These are phyloP conservation scores for Fimicolochytrium jonesii DNA, from an alignment of 192 early-diverging fungal species.

Conservation along the genomic window DNA sequence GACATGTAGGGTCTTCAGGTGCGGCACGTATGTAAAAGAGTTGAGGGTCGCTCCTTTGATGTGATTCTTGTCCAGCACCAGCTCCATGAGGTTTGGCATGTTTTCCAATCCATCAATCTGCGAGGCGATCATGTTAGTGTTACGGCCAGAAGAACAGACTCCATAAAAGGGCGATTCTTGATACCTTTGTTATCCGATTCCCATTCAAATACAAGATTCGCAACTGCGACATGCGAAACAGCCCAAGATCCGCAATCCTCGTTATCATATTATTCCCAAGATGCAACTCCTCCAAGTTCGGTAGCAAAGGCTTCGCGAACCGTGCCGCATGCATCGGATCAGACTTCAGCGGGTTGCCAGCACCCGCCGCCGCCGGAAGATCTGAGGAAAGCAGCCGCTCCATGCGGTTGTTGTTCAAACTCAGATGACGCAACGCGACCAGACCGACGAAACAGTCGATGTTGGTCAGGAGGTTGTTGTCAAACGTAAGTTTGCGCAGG, in stretches of 20 bases:
- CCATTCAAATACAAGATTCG: slow-evolving; percentile 50
- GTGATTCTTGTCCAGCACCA: slow-evolving; percentile 60
- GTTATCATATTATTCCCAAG: slow-evolving; percentile 50
- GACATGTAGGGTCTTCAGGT: slow-evolving; percentile 53
- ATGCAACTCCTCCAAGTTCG: slow-evolving; percentile 54
- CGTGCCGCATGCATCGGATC: background rate
- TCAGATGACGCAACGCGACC: slow-evolving; percentile 38
- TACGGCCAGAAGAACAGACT: too few relatives aligned
- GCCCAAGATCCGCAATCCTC: slow-evolving; percentile 49
- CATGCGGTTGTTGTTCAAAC: slow-evolving; percentile 51
- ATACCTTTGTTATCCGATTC: slow-evolving; percentile 51
- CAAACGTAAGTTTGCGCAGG: slow-evolving; percentile 53
- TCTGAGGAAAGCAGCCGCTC: slow-evolving; percentile 46
- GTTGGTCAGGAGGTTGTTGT: slow-evolving; percentile 49
- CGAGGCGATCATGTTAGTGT: too few relatives aligned
- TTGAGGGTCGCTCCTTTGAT: slow-evolving; percentile 51
- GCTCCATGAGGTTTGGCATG: slow-evolving; percentile 48
- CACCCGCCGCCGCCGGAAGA: slow-evolving; percentile 18
- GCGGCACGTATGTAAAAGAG: slow-evolving; percentile 48
- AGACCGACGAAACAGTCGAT: slow-evolving; percentile 47
- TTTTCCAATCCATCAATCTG: slow-evolving; percentile 59
- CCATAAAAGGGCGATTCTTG: too few relatives aligned
- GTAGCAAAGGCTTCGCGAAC: slow-evolving; percentile 16
- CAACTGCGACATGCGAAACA: slow-evolving; percentile 44
- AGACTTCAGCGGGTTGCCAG: background rate